Conservation (phyloP, 805 yeast genomes). For the Ogataea naganishii region DNA sequence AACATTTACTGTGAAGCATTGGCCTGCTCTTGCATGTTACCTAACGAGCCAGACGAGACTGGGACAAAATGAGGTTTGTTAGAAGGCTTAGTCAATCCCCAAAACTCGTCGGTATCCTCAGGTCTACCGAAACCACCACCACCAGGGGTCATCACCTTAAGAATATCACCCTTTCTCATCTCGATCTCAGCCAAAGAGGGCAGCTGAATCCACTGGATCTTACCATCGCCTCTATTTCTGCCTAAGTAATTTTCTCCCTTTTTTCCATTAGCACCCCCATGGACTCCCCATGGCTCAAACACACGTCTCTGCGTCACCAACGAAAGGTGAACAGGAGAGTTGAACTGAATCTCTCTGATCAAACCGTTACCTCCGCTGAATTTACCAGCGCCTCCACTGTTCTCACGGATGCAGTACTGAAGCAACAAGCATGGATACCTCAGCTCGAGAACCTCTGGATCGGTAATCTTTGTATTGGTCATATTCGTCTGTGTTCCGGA, state of each 20-base stretch:
- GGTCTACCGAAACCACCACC: conserved; percentile 35
- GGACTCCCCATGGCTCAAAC: conserved; percentile 40
- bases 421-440: conserved; percentile 38
- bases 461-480: conserved; percentile 43
- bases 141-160: conserved; percentile 29
- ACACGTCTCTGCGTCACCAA: conserved; percentile 41
- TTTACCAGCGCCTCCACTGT: conserved; percentile 37
- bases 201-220: conserved; percentile 21
- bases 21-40: conserved; percentile 14
- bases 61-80: conserved; percentile 5
- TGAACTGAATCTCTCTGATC: conserved; percentile 38
- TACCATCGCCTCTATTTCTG: conserved; percentile 18
- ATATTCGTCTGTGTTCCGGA: conserved; percentile 40
- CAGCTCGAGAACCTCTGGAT: conserved; percentile 38
- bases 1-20: conserved; percentile 18
- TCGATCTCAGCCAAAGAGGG: conserved; percentile 28
- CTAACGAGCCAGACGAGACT: conserved; percentile 15
- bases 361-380: conserved; percentile 40
- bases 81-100: conserved; percentile 6
- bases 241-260: conserved; percentile 31
- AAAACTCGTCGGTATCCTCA: conserved; percentile 17
- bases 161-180: conserved; percentile 26
- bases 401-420: conserved; percentile 29
- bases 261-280: conserved; percentile 40
- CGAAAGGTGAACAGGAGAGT: conserved; percentile 27